Percentiles rank a stretch among this genome's conserved stretches.
phyloP scores from a whole-genome alignment of 2,329 filamentous ascomycete species.

The Lachnellula suecica region DNA sequence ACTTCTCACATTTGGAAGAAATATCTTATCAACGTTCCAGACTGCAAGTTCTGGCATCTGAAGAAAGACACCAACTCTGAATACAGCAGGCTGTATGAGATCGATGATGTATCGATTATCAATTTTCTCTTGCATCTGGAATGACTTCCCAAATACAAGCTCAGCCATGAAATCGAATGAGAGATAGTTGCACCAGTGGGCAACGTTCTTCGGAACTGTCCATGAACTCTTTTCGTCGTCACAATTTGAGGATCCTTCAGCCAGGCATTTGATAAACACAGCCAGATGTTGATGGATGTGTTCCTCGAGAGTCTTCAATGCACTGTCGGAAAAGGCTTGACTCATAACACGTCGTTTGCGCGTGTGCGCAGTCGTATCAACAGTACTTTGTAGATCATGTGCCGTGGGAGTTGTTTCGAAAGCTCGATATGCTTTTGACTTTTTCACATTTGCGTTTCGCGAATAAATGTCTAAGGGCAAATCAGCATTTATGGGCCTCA shows the following conservation, averaged over 20 bases:
- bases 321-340: neutral
- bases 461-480: neutral
- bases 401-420: neutral
- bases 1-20: neutral
- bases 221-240: neutral
- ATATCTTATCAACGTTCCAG: neutral
- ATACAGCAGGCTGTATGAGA: slow-evolving; percentile 66
- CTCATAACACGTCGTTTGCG: neutral
- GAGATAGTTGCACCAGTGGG: neutral
- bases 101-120: slow-evolving; percentile 64
- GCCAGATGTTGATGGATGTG: neutral
- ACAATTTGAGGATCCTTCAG: neutral
- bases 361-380: neutral
- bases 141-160: slow-evolving; percentile 45
- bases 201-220: neutral
- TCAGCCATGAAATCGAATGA: slow-evolving; percentile 37
- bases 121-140: slow-evolving; percentile 41
- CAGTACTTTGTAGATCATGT: neutral
- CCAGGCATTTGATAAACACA: neutral
- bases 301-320: neutral
- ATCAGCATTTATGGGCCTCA: neutral
- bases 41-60: neutral
- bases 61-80: neutral
- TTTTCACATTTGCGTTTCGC: neutral
- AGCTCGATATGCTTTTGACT: neutral